Conservation (phyloP, 306 rosid species). For the Macrotyloma uniflorum region DNA sequence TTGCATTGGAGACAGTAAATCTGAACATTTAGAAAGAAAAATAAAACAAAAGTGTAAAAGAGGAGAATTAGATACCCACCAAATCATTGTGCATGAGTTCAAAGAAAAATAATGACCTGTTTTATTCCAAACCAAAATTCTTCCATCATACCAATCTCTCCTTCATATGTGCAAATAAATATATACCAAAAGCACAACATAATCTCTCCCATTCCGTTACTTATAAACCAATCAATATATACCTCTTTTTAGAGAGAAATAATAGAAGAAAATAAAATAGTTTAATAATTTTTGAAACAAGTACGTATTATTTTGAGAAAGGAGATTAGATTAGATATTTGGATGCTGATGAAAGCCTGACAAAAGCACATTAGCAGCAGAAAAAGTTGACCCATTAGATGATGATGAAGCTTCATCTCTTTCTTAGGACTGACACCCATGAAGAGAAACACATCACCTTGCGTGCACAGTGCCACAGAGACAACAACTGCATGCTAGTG, state of each 20-base stretch:
- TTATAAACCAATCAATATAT: conserved; percentile 38
- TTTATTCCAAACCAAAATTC: conserved; percentile 40
- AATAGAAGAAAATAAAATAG: neutral
- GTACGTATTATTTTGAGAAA: neutral
- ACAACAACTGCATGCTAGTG: conserved; percentile 50
- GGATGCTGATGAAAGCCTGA: conserved; percentile 44
- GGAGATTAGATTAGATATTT: neutral
- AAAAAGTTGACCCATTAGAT: conserved; percentile 30
- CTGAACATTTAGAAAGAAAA: conserved; percentile 16
- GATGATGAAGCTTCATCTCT: conserved; percentile 39
- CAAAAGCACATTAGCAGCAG: conserved; percentile 36
- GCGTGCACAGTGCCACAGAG: conserved; percentile 40
- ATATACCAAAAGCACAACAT: conserved; percentile 36
- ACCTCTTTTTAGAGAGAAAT: neutral
- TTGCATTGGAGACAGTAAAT: conserved; percentile 1
- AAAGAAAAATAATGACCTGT: conserved; percentile 33
- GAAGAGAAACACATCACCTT: conserved; percentile 48
- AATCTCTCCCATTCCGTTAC: conserved; percentile 17
- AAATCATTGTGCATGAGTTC: conserved; percentile 36
- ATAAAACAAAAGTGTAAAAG: conserved; percentile 27
- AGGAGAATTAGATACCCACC: conserved; percentile 58
- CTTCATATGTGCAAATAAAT: neutral
- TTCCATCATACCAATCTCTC: conserved; percentile 34
- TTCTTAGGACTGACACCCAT: conserved; percentile 56
- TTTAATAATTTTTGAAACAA: neutral